A percentile compares a stretch with the other conserved stretches of the same genome.
Conservation (phyloP, 139 green algal species). For the Picochlorum sp. region DNA sequence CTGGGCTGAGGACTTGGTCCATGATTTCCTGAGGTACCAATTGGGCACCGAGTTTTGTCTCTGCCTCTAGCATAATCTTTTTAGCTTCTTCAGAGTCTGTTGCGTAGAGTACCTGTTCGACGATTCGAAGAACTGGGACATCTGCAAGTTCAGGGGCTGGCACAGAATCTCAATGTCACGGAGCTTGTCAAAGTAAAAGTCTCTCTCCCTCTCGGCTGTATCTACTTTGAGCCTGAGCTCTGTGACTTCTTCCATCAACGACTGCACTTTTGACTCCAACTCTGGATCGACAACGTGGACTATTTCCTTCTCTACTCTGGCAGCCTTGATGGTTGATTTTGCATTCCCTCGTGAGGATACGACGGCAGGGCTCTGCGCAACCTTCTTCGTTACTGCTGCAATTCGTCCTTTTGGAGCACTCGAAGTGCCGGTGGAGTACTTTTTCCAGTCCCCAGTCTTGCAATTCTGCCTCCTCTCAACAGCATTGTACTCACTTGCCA, state of each 20-base stretch:
- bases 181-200: constrained; percentile 96
- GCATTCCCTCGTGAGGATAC: background rate
- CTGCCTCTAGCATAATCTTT: constrained; percentile 29
- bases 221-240: constrained; percentile 71
- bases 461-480: constrained; percentile 24
- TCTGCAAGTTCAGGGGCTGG: constrained; percentile 61
- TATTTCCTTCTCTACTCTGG: constrained; percentile 3
- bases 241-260: constrained; percentile 35
- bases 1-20: background rate
- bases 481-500: constrained; percentile 50
- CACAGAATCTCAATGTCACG: constrained; percentile 97
- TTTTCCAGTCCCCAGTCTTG: constrained; percentile 55
- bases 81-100: constrained; percentile 57
- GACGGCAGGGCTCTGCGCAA: too few relatives aligned
- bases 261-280: constrained; percentile 12
- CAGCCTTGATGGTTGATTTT: constrained; percentile 5
- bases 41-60: constrained; percentile 2
- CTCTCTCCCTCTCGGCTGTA: constrained; percentile 68
- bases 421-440: constrained; percentile 1
- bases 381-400: background rate
- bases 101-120: constrained; percentile 78
- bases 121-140: constrained; percentile 39
- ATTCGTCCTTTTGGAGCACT: background rate
- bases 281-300: constrained; percentile 4
- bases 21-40: background rate